phyloP scores from a whole-genome alignment of 2,329 filamentous ascomycete species.

The Fusarium gaditjirri region DNA sequence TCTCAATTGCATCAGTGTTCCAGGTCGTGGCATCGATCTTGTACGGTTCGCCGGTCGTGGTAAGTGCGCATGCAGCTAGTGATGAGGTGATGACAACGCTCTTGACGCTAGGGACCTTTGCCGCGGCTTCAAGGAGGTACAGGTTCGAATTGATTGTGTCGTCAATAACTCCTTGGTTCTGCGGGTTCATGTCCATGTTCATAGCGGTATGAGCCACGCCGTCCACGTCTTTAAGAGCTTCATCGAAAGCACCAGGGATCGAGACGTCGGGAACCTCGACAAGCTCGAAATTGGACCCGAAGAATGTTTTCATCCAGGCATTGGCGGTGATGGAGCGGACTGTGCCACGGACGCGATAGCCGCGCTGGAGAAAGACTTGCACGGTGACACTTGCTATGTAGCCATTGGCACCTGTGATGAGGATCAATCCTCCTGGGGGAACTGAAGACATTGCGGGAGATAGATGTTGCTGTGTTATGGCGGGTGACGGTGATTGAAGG shows the following conservation, averaged over 20 bases:
- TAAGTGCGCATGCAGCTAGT: neutral
- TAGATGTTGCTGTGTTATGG: neutral
- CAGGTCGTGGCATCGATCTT: neutral
- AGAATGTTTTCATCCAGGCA: neutral
- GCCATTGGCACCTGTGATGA: neutral
- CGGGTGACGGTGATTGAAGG: fast-evolving
- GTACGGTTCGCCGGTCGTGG: neutral
- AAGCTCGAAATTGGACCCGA: neutral
- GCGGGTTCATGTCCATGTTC: neutral
- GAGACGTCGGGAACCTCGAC: neutral
- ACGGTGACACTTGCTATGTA: neutral
- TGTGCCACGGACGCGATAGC: neutral
- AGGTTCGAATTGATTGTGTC: neutral
- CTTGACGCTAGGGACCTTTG: neutral
- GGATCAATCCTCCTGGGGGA: neutral
- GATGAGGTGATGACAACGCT: neutral
- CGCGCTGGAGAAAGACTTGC: neutral
- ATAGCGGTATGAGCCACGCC: neutral
- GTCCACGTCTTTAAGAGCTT: neutral
- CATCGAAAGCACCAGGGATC: neutral
- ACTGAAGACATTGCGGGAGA: neutral
- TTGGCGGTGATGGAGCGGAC: neutral
- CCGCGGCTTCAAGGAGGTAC: neutral
- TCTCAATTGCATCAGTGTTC: neutral
- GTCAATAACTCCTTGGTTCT: neutral